Evolutionary conservation across 139 green algal genomes (phyloP).

Genomic region (Picochlorum costavermella): DNA sequence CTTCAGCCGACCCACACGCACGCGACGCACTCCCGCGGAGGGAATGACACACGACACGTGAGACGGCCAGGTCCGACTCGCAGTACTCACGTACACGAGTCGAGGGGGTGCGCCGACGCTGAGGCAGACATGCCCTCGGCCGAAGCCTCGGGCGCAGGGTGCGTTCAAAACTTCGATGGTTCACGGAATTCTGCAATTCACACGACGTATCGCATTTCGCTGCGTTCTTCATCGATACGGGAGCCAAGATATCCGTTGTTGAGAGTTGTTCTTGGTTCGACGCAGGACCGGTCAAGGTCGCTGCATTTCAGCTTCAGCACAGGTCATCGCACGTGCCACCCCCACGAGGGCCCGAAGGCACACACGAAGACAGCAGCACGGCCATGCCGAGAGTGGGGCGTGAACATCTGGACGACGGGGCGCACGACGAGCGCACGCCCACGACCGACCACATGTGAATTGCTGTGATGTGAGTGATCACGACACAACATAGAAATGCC

Average conservation of each 20-base stretch:
- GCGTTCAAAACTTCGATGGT: slow-evolving; percentile 91
- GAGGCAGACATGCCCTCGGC: slow-evolving; percentile 77
- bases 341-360: no score
- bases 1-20: slow-evolving; percentile 17
- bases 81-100: slow-evolving; percentile 11
- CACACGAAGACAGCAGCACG: no score
- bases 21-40: no score
- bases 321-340: no score
- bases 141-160: slow-evolving; percentile 77
- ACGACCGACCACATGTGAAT: neutral
- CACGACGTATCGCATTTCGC: slow-evolving; percentile 92
- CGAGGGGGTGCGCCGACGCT: slow-evolving; percentile 64
- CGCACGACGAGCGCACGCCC: no score
- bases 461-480: no score
- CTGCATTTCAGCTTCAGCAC: no score
- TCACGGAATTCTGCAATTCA: slow-evolving; percentile 89
- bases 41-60: no score
- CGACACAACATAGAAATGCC: no score
- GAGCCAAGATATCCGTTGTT: slow-evolving; percentile 65
- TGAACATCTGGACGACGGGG: neutral
- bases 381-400: slow-evolving; percentile 17
- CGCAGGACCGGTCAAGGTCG: no score
- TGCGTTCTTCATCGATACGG: slow-evolving; percentile 89
- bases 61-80: slow-evolving; percentile 39
- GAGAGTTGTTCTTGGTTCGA: slow-evolving; percentile 64